Conservation (phyloP, 441 rosid genomes). For the Dalechampia spathulata region DNA sequence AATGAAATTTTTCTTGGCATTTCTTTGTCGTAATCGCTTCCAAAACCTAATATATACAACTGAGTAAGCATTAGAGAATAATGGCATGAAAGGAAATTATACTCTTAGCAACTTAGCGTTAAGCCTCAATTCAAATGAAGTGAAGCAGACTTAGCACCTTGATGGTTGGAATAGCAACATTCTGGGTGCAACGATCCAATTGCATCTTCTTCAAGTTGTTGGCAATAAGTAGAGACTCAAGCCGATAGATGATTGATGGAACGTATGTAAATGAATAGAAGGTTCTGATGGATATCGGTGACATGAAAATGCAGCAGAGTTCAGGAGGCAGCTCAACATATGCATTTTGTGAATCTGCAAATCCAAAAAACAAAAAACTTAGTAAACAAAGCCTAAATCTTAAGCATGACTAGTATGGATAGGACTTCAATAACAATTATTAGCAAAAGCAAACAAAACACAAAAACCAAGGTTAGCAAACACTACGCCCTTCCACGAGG, state of each 20-base stretch:
- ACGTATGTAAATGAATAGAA: constrained; percentile 64
- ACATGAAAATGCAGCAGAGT: constrained; percentile 50
- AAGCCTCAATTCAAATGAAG: background rate
- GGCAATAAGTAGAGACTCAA: constrained; percentile 78
- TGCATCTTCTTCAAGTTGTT: constrained; percentile 52
- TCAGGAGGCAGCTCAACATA: constrained; percentile 88
- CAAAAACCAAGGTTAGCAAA: background rate
- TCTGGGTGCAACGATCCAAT: constrained; percentile 27
- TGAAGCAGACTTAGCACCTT: constrained; percentile 42
- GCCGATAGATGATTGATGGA: constrained; percentile 71
- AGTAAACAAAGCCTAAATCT: background rate
- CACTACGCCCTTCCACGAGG: background rate
- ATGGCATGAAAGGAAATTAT: too few species aligned
- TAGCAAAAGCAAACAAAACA: background rate
- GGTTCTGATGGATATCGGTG: constrained; percentile 63
- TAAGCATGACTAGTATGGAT: too few species aligned
- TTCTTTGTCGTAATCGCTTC: constrained; percentile 86
- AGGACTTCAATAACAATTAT: too few species aligned
- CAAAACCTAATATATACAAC: constrained; percentile 42
- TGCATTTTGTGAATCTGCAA: constrained; percentile 45
- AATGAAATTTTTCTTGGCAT: constrained; percentile 72
- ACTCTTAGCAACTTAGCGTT: too few species aligned
- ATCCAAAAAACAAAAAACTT: background rate
- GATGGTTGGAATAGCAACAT: constrained; percentile 50
- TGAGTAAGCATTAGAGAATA: too few species aligned